phyloP scores from a whole-genome alignment of 2,329 filamentous ascomycete genomes.

The Talaromyces rugulosus region DNA sequence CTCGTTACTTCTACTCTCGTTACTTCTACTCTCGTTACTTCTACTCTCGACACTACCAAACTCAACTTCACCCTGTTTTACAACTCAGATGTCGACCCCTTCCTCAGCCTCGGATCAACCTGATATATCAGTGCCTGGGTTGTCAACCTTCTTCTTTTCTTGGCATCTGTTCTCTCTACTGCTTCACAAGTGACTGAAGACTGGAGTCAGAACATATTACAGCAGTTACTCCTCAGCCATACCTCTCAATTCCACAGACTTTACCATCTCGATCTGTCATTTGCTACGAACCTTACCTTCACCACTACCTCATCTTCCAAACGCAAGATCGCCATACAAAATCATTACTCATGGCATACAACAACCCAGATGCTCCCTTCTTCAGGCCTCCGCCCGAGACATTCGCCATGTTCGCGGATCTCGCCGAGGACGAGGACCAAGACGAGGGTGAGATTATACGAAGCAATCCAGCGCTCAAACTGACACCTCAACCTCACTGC shows the following conservation, averaged over 20 bases:
- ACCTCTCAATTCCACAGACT: too few species aligned
- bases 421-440: neutral
- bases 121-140: too few species aligned
- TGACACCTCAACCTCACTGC: neutral
- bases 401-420: neutral
- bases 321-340: neutral
- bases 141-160: too few species aligned
- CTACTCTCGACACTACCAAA: constrained; percentile 22
- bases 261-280: too few species aligned
- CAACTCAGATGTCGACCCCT: too few species aligned
- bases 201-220: too few species aligned
- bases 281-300: too few species aligned
- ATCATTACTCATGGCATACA: neutral
- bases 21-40: constrained; percentile 13
- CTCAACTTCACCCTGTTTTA: constrained; percentile 14
- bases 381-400: constrained; percentile 2
- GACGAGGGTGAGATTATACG: neutral
- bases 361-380: neutral
- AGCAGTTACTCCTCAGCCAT: too few species aligned
- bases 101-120: too few species aligned
- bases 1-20: constrained; percentile 20
- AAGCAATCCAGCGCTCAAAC: neutral
- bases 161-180: too few species aligned
- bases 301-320: too few species aligned
- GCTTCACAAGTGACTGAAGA: too few species aligned